A percentile compares a stretch with the other conserved stretches of the same genome.
These are phyloP conservation scores for Globisporangium perplexum DNA, from an alignment of 352 stramenopile species.

Conservation along the genomic window DNA sequence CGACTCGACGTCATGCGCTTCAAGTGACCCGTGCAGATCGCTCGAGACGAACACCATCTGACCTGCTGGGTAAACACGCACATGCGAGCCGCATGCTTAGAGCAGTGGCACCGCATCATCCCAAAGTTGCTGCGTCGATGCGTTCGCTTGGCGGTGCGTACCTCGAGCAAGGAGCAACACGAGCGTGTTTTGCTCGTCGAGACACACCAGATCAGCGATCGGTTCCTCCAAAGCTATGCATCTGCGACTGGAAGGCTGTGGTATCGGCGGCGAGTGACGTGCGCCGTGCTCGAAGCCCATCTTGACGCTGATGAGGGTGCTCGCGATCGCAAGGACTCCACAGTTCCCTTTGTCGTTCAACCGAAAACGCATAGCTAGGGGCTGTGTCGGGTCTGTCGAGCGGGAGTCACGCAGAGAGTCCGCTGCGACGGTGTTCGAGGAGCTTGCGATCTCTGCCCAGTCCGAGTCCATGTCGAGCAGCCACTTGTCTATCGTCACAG, in stretches of 20 bases:
- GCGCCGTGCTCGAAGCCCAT: not conserved
- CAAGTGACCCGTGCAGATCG: not conserved
- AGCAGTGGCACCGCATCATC: not conserved
- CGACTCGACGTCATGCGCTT: constrained; percentile 15
- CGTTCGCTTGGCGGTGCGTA: constrained; percentile 7
- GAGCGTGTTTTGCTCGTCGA: constrained; percentile 4
- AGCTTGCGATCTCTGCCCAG: constrained; percentile 5
- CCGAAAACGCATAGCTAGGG: not conserved
- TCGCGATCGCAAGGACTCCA: constrained; percentile 1
- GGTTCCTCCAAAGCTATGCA: not conserved
- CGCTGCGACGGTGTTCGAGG: constrained; percentile 1
- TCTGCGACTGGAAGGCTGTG: not conserved
- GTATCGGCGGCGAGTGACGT: not conserved
- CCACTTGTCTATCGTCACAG: constrained; percentile 1
- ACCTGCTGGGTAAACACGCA: constrained; percentile 7
- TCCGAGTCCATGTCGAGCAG: constrained; percentile 12
- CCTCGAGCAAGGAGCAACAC: constrained; percentile 24
- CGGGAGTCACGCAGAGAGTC: not conserved
- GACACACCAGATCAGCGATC: constrained; percentile 6
- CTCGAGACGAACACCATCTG: constrained; percentile 12
- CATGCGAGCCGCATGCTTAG: not conserved
- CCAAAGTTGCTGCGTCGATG: too few relatives aligned
- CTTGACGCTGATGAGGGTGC: constrained; percentile 1
- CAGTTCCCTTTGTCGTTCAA: constrained; percentile 7
- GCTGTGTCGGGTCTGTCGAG: not conserved